phyloP scores from a whole-genome alignment of 345 rosid species.

The Pelargonium nanum region DNA sequence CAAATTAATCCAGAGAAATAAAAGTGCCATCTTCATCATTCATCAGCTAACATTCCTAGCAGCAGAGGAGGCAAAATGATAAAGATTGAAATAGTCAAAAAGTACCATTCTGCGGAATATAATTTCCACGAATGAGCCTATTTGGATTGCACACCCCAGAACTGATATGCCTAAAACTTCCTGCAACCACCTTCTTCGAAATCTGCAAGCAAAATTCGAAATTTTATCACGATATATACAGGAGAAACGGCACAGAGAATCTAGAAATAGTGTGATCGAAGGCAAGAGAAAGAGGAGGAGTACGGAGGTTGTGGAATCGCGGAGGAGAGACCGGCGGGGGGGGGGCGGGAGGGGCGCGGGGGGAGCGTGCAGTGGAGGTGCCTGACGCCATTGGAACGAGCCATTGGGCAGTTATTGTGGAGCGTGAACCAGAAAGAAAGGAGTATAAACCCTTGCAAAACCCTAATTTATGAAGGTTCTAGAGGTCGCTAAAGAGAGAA shows the following conservation, averaged over 20 bases:
- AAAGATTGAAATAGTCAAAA: neutral
- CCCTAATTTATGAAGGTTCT: no score
- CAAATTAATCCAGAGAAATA: neutral
- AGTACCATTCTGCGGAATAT: slow-evolving; percentile 27
- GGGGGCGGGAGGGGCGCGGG: slow-evolving; percentile 42
- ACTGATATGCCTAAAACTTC: slow-evolving; percentile 36
- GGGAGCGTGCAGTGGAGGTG: slow-evolving; percentile 41
- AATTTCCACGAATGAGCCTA: slow-evolving; percentile 17
- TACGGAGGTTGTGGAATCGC: slow-evolving; percentile 30
- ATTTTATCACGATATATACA: no score
- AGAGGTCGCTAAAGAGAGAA: no score
- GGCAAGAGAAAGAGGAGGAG: no score
- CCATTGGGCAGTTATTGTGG: slow-evolving; percentile 47
- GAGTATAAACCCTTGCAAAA: neutral
- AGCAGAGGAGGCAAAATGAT: neutral
- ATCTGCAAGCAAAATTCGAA: slow-evolving; percentile 26
- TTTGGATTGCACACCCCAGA: slow-evolving; percentile 21
- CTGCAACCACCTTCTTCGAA: slow-evolving; percentile 20
- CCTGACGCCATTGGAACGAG: slow-evolving; percentile 50
- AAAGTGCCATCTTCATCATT: slow-evolving; percentile 1
- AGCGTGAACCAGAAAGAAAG: neutral
- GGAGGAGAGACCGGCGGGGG: slow-evolving; percentile 25
- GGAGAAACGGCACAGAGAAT: no score
- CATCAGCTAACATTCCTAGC: neutral
- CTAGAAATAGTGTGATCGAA: no score